A percentile compares a stretch with the other conserved stretches of the same genome.
phyloP scores from a whole-genome alignment of 441 rosid genomes.

The Jatropha multifida region DNA sequence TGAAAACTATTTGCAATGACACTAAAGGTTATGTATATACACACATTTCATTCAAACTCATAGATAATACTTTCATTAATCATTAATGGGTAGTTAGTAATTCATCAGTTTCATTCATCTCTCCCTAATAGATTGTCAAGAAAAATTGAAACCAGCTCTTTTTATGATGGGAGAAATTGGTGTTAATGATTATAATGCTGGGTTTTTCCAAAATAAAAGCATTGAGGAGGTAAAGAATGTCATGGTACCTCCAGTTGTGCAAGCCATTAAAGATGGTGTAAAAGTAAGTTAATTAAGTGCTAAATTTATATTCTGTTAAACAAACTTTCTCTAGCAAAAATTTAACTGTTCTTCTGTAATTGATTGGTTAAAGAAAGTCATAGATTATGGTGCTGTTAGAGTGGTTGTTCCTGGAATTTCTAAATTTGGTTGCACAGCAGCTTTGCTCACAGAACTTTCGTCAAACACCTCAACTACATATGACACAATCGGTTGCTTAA shows the following conservation, averaged over 20 bases:
- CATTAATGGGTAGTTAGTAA: no score
- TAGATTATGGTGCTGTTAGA: background rate
- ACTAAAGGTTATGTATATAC: background rate
- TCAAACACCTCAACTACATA: background rate
- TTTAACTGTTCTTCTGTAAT: background rate
- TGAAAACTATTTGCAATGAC: background rate
- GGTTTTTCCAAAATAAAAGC: background rate
- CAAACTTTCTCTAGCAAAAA: background rate
- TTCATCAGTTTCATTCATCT: background rate
- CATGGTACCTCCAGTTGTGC: conserved; percentile 3
- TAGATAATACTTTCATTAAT: no score
- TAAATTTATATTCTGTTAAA: no score
- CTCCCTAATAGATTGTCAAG: background rate
- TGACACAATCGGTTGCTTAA: conserved; percentile 11
- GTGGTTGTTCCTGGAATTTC: conserved; percentile 18
- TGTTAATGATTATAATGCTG: conserved; percentile 14
- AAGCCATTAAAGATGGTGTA: background rate
- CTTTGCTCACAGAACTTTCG: background rate
- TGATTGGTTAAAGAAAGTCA: background rate
- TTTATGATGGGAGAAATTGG: conserved; percentile 16
- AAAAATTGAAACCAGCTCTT: background rate
- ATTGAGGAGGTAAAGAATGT: conserved; percentile 6
- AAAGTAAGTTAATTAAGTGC: background rate
- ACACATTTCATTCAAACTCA: no score
- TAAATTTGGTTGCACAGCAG: conserved; percentile 11